Evolutionary conservation across 208 protist species (phyloP), one percentile per base, ranked within the genome.

Genomic region (Acanthamoeba royreba): DNA sequence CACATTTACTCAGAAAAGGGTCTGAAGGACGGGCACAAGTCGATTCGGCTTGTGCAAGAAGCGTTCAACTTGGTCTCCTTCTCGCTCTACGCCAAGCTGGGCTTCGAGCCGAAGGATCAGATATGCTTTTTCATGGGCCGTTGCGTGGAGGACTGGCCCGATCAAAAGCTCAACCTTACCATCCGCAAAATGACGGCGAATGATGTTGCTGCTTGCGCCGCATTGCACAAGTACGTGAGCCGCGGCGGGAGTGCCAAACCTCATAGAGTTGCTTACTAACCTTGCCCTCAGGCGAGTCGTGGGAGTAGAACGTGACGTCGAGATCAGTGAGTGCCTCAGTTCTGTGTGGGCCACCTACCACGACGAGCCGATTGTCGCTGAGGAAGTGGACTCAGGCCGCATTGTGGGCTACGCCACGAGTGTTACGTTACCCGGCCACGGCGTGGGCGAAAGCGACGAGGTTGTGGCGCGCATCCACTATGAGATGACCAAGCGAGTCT

Each of bases 391-490:
- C 2, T 40, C 4, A 25, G 77, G 38, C 35, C 77, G 77, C 15
- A 47, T 87, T 17, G 77, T 55, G 45, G 77, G 77, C 40, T 87
- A 87, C 38, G 42, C n/a, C 77, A 87, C 77, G 7, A 87, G 77
- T 1, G 47, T 38, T 17, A 87, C 77, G 19, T 28, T 49, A 31
- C 45, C 47, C 47, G 77, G 77, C 25, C 77, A 87, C 77, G 33
- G 77, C 77, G 77, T 87, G 77, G 42, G 77, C 77, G 77, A 87
- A 43, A 38, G 77, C 77, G 77, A 87, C 77, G 77, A 87, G 47
- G 77, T 87, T 13, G 40, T 87, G 13, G 77, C 77, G 17, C 77
- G 77, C 40, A 25, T 87, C 31, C 77, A 87, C 77, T 87, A 33
- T 22, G 38, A 87, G 77, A 87, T 87, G 77, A 87, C 77, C 40